Base-by-base conservation (phyloP, 1,284 basidiomycete genomes). In the Malassezia globosa region DNA sequence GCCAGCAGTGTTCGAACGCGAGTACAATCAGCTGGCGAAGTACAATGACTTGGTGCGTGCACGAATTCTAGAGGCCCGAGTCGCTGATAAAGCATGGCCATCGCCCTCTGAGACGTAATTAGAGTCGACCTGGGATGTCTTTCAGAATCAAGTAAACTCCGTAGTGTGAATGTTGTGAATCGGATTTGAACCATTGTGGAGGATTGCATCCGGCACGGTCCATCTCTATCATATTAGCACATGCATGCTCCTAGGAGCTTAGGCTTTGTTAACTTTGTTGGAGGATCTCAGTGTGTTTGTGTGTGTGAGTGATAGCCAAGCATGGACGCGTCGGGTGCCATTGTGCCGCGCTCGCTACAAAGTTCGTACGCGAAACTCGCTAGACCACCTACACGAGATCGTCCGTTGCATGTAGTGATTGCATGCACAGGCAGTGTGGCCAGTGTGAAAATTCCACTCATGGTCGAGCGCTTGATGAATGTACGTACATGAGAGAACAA, bases 401-500 rank as follows among this genome's bases (percentile, higher is more conserved):
- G 61, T 35, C 65, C 61, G 8, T 46, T 59, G 37, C 76, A 95
- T 67, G 79, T 95, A 31, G 75, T 96, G 5, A 75, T 97, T 34
- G 82, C 92, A 42, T 81, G 84, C 0, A 87, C 87, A 0, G 90
- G 92, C 10, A 92, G 87, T 61, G 92, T 97, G 1, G 92, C 92
- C 0, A 87, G 86, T 44, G 80, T 97, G 64, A 96, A 96, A 69
- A 81, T 84, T 1, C 88, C 89, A 1, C 76, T 92, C 31, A 95
- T 97, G 45, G 85, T 88, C 3, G 73, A 79, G 24, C 81, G 82
- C 54, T 76, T 96, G 26, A 74, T 83, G 43, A 74, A 75, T 60
- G 88, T 88, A 56, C 53, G 81, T 53, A n/a, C n/a, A n/a, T n/a
- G n/a, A n/a, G n/a, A n/a, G n/a, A n/a, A n/a, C n/a, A n/a, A n/a